phyloP scores from a whole-genome alignment of 345 rosid species.

The Hevea brasiliensis region DNA sequence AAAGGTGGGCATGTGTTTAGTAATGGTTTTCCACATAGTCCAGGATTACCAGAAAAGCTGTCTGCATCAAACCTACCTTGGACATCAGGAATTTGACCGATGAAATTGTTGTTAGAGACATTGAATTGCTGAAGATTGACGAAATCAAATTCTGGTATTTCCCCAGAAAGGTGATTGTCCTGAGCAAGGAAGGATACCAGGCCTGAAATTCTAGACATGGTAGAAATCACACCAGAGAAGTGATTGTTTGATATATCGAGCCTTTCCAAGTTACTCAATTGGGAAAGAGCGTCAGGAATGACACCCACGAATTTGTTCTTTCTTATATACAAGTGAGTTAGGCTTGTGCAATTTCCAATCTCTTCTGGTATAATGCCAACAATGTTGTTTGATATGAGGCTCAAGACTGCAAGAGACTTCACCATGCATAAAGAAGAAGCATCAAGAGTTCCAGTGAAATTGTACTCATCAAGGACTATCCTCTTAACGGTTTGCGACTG shows the following conservation, averaged over 20 bases:
- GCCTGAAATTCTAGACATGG: constrained; percentile 40
- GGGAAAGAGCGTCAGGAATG: constrained; percentile 41
- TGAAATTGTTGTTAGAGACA: constrained; percentile 57
- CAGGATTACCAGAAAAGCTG: constrained; percentile 49
- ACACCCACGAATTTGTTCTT: constrained; percentile 43
- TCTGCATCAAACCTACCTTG: constrained; percentile 29
- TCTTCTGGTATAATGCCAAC: constrained; percentile 36
- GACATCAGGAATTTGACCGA: constrained; percentile 50
- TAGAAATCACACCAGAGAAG: constrained; percentile 40
- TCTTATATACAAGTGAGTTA: constrained; percentile 43
- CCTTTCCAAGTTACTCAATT: constrained; percentile 45
- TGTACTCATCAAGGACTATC: constrained; percentile 41
- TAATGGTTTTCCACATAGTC: constrained; percentile 42
- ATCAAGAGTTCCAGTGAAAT: constrained; percentile 42
- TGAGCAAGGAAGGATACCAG: constrained; percentile 42
- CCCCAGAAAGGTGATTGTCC: constrained; percentile 42
- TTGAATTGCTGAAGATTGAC: constrained; percentile 42
- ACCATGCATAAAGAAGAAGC: constrained; percentile 34
- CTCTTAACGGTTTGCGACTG: constrained; percentile 31
- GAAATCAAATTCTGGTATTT: constrained; percentile 46
- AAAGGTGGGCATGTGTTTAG: constrained; percentile 36
- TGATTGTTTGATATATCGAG: constrained; percentile 40
- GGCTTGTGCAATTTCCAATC: constrained; percentile 39
- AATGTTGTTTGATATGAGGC: constrained; percentile 41
- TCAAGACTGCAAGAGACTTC: constrained; percentile 40